These are phyloP conservation scores for Chalaropsis ovoidea DNA, from an alignment of 2,329 filamentous ascomycete genomes.

Conservation along the genomic window DNA sequence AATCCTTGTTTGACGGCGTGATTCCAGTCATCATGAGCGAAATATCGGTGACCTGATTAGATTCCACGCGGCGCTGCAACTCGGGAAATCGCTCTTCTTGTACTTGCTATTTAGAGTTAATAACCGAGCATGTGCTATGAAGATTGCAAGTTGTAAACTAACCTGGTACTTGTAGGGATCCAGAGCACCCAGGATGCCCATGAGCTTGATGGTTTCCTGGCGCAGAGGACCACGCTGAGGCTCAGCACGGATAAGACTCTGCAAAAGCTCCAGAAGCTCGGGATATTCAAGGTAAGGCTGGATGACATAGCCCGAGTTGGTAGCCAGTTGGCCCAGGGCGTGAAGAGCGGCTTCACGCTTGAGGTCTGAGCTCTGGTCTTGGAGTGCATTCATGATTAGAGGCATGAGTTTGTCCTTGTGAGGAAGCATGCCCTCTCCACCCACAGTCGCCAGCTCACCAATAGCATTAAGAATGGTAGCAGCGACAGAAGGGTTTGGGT, in stretches of 20 bases:
- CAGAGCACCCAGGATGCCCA: constrained; percentile 87
- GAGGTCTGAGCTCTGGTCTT: constrained; percentile 80
- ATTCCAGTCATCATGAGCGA: constrained; percentile 96
- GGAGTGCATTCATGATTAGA: constrained; percentile 83
- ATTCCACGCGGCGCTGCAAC: constrained; percentile 55
- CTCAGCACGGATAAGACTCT: constrained; percentile 89
- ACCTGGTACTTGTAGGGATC: constrained; percentile 87
- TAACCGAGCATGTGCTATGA: constrained; percentile 28
- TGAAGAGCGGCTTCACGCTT: constrained; percentile 88
- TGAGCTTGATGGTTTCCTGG: constrained; percentile 90
- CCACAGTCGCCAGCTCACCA: constrained; percentile 85
- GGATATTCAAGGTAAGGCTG: constrained; percentile 92
- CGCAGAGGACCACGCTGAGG: constrained; percentile 70
- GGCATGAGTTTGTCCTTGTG: constrained; percentile 92
- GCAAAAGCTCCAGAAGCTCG: constrained; percentile 80
- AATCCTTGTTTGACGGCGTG: constrained; percentile 94
- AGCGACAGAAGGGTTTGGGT: constrained; percentile 76
- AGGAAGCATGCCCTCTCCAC: constrained; percentile 82
- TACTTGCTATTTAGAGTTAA: constrained; percentile 48
- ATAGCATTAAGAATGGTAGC: constrained; percentile 93
- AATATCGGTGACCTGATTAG: constrained; percentile 71
- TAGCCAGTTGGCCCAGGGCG: constrained; percentile 83
- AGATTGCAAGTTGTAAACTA: background rate
- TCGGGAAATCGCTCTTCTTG: constrained; percentile 74
- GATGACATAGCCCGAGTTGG: constrained; percentile 96